These are phyloP conservation scores for Parafenestella ontariensis DNA, from an alignment of 2,329 filamentous ascomycete genomes.

Conservation along the genomic window DNA sequence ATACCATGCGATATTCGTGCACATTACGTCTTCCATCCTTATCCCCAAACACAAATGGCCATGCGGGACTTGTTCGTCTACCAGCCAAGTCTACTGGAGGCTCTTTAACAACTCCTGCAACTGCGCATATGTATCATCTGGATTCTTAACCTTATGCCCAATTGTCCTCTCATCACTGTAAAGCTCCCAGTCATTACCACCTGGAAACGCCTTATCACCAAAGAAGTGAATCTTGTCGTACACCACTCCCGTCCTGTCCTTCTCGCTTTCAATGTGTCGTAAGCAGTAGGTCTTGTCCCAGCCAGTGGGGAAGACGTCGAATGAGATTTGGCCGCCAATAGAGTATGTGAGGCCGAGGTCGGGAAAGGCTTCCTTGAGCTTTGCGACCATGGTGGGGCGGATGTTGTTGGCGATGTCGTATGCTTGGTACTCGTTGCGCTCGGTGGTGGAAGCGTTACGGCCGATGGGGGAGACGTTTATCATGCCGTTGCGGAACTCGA, in stretches of 20 bases:
- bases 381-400: conserved; percentile 76
- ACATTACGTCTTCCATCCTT: neutral
- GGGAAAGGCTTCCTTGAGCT: conserved; percentile 80
- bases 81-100: conserved; percentile 19
- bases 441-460: conserved; percentile 80
- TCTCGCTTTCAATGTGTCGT: conserved; percentile 82
- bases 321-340: conserved; percentile 96
- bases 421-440: conserved; percentile 81
- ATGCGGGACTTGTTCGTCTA: neutral
- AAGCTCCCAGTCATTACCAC: conserved; percentile 97
- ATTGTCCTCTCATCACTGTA: conserved; percentile 81
- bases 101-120: conserved; percentile 77
- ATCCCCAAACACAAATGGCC: neutral
- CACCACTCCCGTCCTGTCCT: conserved; percentile 68
- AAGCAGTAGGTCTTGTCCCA: conserved; percentile 99
- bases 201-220: conserved; percentile 90
- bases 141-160: conserved; percentile 82
- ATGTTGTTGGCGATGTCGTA: conserved; percentile 82
- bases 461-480: conserved; percentile 85
- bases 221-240: conserved; percentile 97
- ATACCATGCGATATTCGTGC: neutral
- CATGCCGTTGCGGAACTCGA: conserved; percentile 93
- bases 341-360: conserved; percentile 90
- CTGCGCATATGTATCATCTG: conserved; percentile 81
- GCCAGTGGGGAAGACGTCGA: conserved; percentile 94